Evolutionary conservation across 2,329 filamentous ascomycete species (phyloP).

Genomic region (Penicillium freii): DNA sequence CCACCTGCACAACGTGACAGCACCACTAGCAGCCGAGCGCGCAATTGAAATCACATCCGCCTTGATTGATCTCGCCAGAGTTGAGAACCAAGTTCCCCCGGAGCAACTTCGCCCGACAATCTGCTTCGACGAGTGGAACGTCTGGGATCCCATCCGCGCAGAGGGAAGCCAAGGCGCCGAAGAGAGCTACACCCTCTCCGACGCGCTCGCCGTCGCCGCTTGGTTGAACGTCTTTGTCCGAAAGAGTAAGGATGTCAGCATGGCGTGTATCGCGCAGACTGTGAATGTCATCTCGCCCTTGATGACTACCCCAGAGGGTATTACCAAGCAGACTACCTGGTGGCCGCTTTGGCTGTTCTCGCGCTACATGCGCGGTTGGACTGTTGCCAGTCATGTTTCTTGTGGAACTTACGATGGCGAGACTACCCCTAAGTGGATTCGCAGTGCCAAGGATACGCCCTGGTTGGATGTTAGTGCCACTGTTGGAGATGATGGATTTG

Average conservation of each 20-base stretch:
- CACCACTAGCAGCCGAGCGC: conserved; percentile 68
- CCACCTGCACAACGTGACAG: conserved; percentile 57
- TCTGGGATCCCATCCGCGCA: conserved; percentile 72
- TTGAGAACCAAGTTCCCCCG: conserved; percentile 60
- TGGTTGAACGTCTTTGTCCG: conserved; percentile 76
- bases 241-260: conserved; percentile 67
- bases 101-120: conserved; percentile 65
- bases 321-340: conserved; percentile 71
- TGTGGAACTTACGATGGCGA: conserved; percentile 63
- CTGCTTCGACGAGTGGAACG: conserved; percentile 84
- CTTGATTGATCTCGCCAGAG: conserved; percentile 70
- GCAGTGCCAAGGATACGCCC: conserved; percentile 60
- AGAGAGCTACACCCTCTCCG: conserved; percentile 70
- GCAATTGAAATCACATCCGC: conserved; percentile 68
- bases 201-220: conserved; percentile 70
- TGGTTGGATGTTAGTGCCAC: conserved; percentile 50
- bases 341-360: conserved; percentile 70
- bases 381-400: conserved; percentile 64
- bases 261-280: conserved; percentile 75
- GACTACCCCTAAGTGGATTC: conserved; percentile 40
- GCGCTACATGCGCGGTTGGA: conserved; percentile 70
- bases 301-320: conserved; percentile 65
- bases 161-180: conserved; percentile 71
- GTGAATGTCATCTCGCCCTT: conserved; percentile 77
- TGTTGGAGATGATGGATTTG: conserved; percentile 54